Percentiles rank a stretch among this genome's conserved stretches.
Evolutionary conservation across 768 basidiomycete species (phyloP).

Genomic region (Boletus rubropictus): DNA sequence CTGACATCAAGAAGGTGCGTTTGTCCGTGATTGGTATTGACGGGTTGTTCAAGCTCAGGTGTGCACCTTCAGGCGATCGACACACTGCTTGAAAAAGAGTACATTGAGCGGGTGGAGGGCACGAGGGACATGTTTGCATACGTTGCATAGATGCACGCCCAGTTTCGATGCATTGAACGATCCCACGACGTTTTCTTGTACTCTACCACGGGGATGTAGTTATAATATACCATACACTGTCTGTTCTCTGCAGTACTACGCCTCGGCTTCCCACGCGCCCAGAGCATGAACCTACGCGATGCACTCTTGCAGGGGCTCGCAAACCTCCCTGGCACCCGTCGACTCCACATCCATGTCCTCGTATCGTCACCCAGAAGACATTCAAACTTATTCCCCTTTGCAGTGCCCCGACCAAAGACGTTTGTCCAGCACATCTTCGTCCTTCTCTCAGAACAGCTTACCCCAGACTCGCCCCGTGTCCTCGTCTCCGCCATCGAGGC

Average conservation of each 20-base stretch:
- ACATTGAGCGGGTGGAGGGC: slow-evolving; percentile 90
- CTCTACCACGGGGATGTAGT: slow-evolving; percentile 11
- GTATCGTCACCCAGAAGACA: slow-evolving; percentile 63
- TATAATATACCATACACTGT: slow-evolving; percentile 17
- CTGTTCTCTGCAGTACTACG: background rate
- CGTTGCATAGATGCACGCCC: slow-evolving; percentile 27
- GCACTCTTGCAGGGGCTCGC: slow-evolving; percentile 52
- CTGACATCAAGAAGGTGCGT: slow-evolving; percentile 90
- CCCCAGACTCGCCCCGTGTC: slow-evolving; percentile 45
- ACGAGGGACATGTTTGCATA: slow-evolving; percentile 68
- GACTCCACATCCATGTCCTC: slow-evolving; percentile 73
- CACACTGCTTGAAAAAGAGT: slow-evolving; percentile 91
- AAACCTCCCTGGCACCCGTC: slow-evolving; percentile 57
- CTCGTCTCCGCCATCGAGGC: slow-evolving; percentile 80
- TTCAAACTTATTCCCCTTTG: slow-evolving; percentile 68
- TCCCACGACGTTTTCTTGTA: slow-evolving; percentile 7
- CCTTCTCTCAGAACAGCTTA: slow-evolving; percentile 60
- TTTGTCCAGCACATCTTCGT: slow-evolving; percentile 75
- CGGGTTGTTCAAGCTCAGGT: background rate
- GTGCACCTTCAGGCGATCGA: slow-evolving; percentile 70
- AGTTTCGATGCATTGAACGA: background rate
- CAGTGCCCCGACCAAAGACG: slow-evolving; percentile 56
- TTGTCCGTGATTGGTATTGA: background rate
- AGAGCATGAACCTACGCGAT: slow-evolving; percentile 51
- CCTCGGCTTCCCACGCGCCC: slow-evolving; percentile 18